Evolutionary conservation across 805 yeast genomes (phyloP).

Genomic region (Scheffersomyces coipomensis): DNA sequence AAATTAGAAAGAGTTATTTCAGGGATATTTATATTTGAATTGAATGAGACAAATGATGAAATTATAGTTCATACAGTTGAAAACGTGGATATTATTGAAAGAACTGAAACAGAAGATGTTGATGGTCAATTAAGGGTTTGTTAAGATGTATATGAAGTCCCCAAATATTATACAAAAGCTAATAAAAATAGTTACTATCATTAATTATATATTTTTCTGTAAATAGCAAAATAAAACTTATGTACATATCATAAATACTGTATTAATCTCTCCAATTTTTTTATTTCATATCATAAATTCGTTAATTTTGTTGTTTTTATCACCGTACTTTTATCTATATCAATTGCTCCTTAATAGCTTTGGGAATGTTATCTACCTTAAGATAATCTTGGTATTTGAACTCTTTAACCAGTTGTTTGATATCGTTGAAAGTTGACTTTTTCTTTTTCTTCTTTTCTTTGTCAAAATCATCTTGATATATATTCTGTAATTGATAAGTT

Average conservation of each 20-base stretch:
- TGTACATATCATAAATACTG: slow-evolving; percentile 1
- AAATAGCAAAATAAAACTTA: not conserved
- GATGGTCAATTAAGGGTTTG: slow-evolving; percentile 27
- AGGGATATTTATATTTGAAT: slow-evolving; percentile 67
- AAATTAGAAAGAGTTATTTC: slow-evolving; percentile 40
- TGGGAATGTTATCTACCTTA: slow-evolving; percentile 9
- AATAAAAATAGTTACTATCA: not conserved
- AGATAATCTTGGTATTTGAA: slow-evolving; percentile 11
- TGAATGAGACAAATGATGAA: slow-evolving; percentile 52
- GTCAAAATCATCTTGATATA: slow-evolving; percentile 1
- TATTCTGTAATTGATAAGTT: slow-evolving; percentile 11
- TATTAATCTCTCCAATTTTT: not conserved
- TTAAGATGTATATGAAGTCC: slow-evolving; percentile 12
- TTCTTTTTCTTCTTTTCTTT: not conserved
- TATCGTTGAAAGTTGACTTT: not conserved
- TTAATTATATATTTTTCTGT: not conserved
- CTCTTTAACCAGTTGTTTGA: slow-evolving; percentile 7
- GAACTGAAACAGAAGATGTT: slow-evolving; percentile 22
- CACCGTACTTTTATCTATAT: no score
- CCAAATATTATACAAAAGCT: no score
- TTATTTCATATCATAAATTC: not conserved
- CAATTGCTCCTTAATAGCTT: slow-evolving; percentile 8
- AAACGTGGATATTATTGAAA: slow-evolving; percentile 59
- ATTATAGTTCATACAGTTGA: slow-evolving; percentile 67
- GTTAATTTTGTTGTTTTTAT: not conserved